A percentile compares a stretch with the other conserved stretches of the same genome.
These are phyloP conservation scores for Tagetes patula DNA, from an alignment of 129 eudicot genomes.

Conservation along the genomic window DNA sequence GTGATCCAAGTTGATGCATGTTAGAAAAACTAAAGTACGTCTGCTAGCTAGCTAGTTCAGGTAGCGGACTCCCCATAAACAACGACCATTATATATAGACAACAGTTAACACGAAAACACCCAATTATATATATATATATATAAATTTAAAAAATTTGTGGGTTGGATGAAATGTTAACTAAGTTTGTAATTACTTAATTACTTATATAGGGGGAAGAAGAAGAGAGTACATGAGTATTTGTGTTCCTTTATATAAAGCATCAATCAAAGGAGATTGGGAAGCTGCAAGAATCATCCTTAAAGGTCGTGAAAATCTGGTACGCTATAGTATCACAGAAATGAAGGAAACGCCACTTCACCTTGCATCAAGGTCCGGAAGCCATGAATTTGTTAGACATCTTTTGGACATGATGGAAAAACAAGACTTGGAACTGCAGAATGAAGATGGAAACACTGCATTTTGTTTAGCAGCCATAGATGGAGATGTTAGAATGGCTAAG, in stretches of 20 bases:
- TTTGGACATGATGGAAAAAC: conserved; percentile 27
- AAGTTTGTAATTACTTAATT: too few species aligned
- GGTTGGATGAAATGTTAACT: too few species aligned
- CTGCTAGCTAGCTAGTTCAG: too few species aligned
- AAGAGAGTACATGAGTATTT: background rate
- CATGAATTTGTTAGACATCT: conserved; percentile 28
- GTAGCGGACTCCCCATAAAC: too few species aligned
- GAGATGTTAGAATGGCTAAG: conserved; percentile 21
- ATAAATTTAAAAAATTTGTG: too few species aligned
- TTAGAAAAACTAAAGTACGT: too few species aligned
- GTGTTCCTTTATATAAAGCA: conserved; percentile 33
- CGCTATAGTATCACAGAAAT: conserved; percentile 34
- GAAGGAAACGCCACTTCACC: conserved; percentile 44
- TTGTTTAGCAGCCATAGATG: conserved; percentile 29
- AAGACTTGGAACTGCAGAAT: conserved; percentile 25
- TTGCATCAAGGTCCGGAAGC: conserved; percentile 36
- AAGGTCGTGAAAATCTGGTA: conserved; percentile 1
- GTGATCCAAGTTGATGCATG: too few species aligned
- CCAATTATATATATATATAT: too few species aligned
- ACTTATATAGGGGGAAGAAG: background rate
- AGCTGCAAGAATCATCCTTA: conserved; percentile 12
- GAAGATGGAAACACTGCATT: conserved; percentile 28
- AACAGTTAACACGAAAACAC: too few species aligned
- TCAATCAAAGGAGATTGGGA: conserved; percentile 37
- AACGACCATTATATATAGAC: too few species aligned